Conservation (phyloP, 805 yeast species). For the Yamadazyma akitaensis region DNA sequence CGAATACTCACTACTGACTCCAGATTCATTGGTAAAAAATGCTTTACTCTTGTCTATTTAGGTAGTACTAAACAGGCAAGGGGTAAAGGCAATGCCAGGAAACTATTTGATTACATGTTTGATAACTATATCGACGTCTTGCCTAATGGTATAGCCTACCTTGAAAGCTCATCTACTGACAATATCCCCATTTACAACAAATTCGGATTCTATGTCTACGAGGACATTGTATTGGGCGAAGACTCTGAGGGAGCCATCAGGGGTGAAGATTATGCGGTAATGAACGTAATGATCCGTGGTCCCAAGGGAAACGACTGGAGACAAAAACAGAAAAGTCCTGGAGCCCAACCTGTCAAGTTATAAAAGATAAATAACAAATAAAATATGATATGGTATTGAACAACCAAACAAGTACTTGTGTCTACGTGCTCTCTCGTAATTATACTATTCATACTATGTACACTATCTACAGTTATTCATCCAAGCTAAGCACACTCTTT, state of each 20-base stretch:
- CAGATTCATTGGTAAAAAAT: slow-evolving; percentile 31
- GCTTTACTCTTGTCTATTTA: slow-evolving; percentile 44
- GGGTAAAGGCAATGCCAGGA: slow-evolving; percentile 55
- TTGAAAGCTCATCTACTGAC: slow-evolving; percentile 45
- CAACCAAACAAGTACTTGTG: background rate
- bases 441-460: background rate
- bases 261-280: slow-evolving; percentile 39
- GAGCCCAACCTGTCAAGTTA: background rate
- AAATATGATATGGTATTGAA: background rate
- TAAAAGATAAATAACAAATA: background rate
- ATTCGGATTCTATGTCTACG: slow-evolving; percentile 49
- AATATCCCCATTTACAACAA: slow-evolving; percentile 53
- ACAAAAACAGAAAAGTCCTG: slow-evolving; percentile 10
- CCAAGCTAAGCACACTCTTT: slow-evolving; percentile 41
- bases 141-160: slow-evolving; percentile 39
- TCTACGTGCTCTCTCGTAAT: background rate
- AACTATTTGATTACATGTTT: slow-evolving; percentile 48
- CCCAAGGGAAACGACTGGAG: slow-evolving; percentile 35
- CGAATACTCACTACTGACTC: slow-evolving; percentile 43
- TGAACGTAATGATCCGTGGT: slow-evolving; percentile 45
- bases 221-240: slow-evolving; percentile 46
- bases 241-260: slow-evolving; percentile 24
- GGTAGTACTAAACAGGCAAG: slow-evolving; percentile 45
- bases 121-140: slow-evolving; percentile 41
- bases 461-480: slow-evolving; percentile 25